Base-by-base conservation (phyloP, 176 grass and related monocot species). In the Rhipidocladum racemiflorum region DNA sequence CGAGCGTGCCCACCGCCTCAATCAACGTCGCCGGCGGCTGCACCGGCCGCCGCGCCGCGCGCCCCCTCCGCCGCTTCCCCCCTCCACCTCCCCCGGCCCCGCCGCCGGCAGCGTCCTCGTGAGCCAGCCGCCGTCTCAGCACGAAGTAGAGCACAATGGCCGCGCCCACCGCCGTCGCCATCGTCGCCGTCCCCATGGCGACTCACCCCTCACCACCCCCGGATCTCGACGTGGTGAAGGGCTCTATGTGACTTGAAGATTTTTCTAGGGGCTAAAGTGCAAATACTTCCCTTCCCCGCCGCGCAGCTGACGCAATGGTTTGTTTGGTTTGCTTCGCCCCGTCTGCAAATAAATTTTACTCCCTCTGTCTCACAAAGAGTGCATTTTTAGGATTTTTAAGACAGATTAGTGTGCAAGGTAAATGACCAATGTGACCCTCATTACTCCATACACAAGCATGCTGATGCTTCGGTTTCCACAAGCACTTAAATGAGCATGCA, bases 21-120 rank as follows among this genome's bases (percentile, higher is more conserved):
- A 94, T 85, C 96, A 92, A 98, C 73, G 92, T 98, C 51, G 91
- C 86, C 42, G 96, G 96, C 11, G 96, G 88, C 61, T 95, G 96
- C 75, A 85, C 62, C 9, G 92, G 92, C 9, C 91, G 83, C 77
- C 92, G 86, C 43, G 66, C 54, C 21, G 79, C 51, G 62, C 90
- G 88, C 43, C 87, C 87, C 89, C 77, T 91, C 59, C 90, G 73
- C 46, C 84, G 61, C 72, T 83, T 81, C 68, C 63, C 82, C 20
- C 35, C 57, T 17, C 70, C 80, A 38, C 71, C 80, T 25, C 84
- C 88, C 4, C 53, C 65, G 4, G 38, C 85, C 7, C 88, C 76
- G 48, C 81, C 67, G 40, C 43, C 75, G 66, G 62, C 78, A 5
- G 36, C 78, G 21, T 94, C 90, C 23, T 86, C 55, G 2, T 86